Evolutionary conservation across 2,329 filamentous ascomycete genomes (phyloP).

Genomic region (Cryphonectria naterciae): DNA sequence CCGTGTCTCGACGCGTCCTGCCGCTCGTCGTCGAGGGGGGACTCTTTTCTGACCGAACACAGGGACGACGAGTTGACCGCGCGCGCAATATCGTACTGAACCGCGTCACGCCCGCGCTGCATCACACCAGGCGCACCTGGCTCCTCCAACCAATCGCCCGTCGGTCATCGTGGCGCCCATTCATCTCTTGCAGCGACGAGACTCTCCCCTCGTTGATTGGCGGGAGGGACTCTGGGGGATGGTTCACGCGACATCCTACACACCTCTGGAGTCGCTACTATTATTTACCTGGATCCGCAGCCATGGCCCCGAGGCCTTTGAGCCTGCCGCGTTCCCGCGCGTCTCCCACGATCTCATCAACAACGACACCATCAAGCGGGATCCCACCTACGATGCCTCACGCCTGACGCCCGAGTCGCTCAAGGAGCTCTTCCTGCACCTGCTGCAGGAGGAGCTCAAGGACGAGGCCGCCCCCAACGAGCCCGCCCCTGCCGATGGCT

Average conservation of each 20-base stretch:
- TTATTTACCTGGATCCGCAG: slow-evolving; percentile 40
- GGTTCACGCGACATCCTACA: slow-evolving; percentile 39
- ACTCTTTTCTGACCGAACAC: background rate
- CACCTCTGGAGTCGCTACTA: slow-evolving; percentile 42
- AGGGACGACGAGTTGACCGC: background rate
- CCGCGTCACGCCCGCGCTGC: background rate
- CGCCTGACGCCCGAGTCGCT: slow-evolving; percentile 79
- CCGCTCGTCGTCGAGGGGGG: background rate
- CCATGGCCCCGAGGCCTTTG: slow-evolving; percentile 38
- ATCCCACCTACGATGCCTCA: slow-evolving; percentile 71
- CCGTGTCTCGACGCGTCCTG: slow-evolving; percentile 19
- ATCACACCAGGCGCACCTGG: background rate
- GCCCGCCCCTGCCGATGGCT: slow-evolving; percentile 44
- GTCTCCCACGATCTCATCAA: slow-evolving; percentile 66
- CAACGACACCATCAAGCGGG: slow-evolving; percentile 73
- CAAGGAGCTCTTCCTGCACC: slow-evolving; percentile 74
- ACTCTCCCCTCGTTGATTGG: slow-evolving; percentile 39
- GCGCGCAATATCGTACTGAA: background rate
- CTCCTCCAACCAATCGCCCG: background rate
- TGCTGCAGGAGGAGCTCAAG: slow-evolving; percentile 72
- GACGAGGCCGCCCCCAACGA: slow-evolving; percentile 37
- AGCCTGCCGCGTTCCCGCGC: slow-evolving; percentile 39
- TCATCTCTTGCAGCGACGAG: slow-evolving; percentile 40
- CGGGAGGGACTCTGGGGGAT: slow-evolving; percentile 43
- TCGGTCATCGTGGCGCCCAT: slow-evolving; percentile 41